Evolutionary conservation across 495 filamentous ascomycete genomes (phyloP), one percentile per base, ranked within the genome.

Genomic region (Mytilinidion resinicola): DNA sequence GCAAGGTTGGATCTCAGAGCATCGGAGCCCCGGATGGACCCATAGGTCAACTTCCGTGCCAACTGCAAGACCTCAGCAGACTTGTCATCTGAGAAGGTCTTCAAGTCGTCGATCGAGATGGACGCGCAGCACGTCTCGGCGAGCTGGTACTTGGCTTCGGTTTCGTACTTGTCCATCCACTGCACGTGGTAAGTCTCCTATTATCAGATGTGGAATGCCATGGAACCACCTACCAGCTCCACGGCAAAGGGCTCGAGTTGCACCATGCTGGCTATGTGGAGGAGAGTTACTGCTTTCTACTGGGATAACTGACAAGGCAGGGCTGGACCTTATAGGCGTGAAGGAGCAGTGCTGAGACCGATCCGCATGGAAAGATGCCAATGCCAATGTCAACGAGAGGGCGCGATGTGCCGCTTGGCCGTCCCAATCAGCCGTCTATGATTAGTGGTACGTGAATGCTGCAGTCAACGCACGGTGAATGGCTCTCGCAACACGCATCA

Each of bases 161-260:
- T 80, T 64, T 96, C 89, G 70, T 91, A 84, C 52, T 80, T 74
- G 77, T 93, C 87, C 90, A 96, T 95, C 89, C 90, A 96, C 83
- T 95, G 54, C 11, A 37, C 42, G 4, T 19, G 5, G 51, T 53
- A 44, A 50, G 46, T 46, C 42, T 46, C 20, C 14, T 20, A 15
- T 20, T 1, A 49, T 14, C 1, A 10, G 2, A 30, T 30, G 25
- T 30, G 25, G 25, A 30, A 30, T 30, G 25, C 25, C 6, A 30
- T 30, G 25, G 25, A 6, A 30, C 25, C 25, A 30, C 74, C 53
- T 78, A 87, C 85, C 73, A 85, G 83, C 73, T 95, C 89, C 11
- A 95, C 86, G 20, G 83, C 82, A 68, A 95, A 95, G 15, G 80
- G 73, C 49, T 80, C 72, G 61, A 91, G 79, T 61, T 83, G 79